Evolutionary conservation across 2,329 filamentous ascomycete species (phyloP).

Genomic region (Cladosporium austrohemisphaericum): DNA sequence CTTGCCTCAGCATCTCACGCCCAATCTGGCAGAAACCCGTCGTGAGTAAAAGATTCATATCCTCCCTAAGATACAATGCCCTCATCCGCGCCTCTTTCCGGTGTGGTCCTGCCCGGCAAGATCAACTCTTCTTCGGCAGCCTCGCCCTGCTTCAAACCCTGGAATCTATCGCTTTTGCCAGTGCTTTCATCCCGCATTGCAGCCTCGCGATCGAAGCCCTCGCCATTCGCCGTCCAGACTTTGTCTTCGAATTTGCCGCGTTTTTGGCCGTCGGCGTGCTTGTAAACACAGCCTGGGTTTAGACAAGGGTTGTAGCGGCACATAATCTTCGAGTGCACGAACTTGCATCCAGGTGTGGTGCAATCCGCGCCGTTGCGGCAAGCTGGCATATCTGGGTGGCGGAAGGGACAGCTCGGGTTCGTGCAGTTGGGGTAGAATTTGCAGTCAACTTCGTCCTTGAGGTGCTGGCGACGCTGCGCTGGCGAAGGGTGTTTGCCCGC

Average conservation of each 20-base stretch:
- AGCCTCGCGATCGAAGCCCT: slow-evolving; percentile 22
- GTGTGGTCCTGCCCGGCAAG: slow-evolving; percentile 26
- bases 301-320: slow-evolving; percentile 92
- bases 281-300: slow-evolving; percentile 82
- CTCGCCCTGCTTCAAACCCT: slow-evolving; percentile 23
- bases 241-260: slow-evolving; percentile 81
- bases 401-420: slow-evolving; percentile 82
- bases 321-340: slow-evolving; percentile 76
- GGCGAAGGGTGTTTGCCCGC: slow-evolving; percentile 89
- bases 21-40: background rate
- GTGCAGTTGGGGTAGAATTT: slow-evolving; percentile 90
- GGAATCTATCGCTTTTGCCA: slow-evolving; percentile 26
- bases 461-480: slow-evolving; percentile 70
- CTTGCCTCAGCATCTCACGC: background rate
- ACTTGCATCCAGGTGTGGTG: slow-evolving; percentile 76
- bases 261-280: slow-evolving; percentile 84
- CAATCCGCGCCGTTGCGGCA: slow-evolving; percentile 93
- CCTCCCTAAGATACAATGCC: slow-evolving; percentile 13
- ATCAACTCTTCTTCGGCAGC: slow-evolving; percentile 33
- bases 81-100: slow-evolving; percentile 11
- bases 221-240: slow-evolving; percentile 72
- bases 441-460: slow-evolving; percentile 77
- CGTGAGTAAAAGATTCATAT: background rate
- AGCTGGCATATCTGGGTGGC: slow-evolving; percentile 78
- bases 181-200: slow-evolving; percentile 11